A percentile compares a stretch with the other conserved stretches of the same genome.
Conservation (phyloP, 2,329 filamentous ascomycete genomes). For the Verticillium albo-atrum region DNA sequence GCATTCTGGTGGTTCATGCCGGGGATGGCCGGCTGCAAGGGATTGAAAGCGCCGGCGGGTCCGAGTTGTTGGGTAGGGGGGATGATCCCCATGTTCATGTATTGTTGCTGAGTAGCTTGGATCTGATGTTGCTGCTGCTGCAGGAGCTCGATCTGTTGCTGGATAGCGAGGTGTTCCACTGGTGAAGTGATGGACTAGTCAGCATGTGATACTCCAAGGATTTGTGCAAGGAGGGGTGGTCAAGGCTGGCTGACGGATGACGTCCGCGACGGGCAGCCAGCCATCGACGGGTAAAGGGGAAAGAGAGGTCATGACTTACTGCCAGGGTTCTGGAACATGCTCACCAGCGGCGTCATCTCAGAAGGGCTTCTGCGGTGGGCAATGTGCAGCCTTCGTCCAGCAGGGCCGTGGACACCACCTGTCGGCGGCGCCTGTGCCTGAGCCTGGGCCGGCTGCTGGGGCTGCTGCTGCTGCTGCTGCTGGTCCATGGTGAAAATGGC, state of each 20-base stretch:
- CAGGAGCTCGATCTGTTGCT: constrained; percentile 95
- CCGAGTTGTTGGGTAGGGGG: constrained; percentile 74
- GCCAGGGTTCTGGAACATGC: constrained; percentile 69
- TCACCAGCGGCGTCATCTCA: constrained; percentile 95
- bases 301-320: constrained; percentile 45
- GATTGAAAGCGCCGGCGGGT: constrained; percentile 67
- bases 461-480: constrained; percentile 38
- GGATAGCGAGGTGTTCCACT: constrained; percentile 98
- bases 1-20: constrained; percentile 74
- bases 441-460: constrained; percentile 55
- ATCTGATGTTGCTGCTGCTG: constrained; percentile 98
- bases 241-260: not conserved
- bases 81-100: constrained; percentile 95
- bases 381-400: constrained; percentile 91
- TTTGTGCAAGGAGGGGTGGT: not conserved
- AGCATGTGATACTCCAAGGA: constrained; percentile 8
- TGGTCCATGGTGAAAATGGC: constrained; percentile 54
- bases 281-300: not conserved
- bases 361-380: constrained; percentile 95
- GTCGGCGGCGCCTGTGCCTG: constrained; percentile 42
- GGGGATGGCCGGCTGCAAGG: constrained; percentile 73
- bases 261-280: not conserved
- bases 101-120: constrained; percentile 93
- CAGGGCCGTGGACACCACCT: constrained; percentile 64
- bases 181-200: constrained; percentile 14